phyloP scores from a whole-genome alignment of 805 yeast genomes.

The Yarrowia deformans region DNA sequence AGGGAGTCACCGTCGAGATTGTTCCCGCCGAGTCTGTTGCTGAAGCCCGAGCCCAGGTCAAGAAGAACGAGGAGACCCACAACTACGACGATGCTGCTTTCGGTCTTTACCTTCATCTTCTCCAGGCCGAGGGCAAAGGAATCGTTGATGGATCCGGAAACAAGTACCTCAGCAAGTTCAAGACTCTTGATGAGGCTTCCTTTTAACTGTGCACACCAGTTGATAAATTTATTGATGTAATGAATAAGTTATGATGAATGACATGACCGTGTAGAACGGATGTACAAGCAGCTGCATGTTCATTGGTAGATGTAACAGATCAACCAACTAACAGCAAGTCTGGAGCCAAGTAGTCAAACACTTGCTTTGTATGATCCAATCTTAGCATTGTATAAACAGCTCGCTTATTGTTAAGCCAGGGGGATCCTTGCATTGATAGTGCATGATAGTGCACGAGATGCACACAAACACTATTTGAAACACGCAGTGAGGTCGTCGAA shows the following conservation, averaged over 20 bases:
- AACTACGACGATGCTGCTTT: conserved; percentile 26
- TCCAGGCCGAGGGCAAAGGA: conserved; percentile 25
- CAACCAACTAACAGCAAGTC: no score
- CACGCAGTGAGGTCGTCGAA: no score
- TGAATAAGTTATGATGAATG: background rate
- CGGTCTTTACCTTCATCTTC: conserved; percentile 24
- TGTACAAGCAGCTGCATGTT: no score
- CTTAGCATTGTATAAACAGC: no score
- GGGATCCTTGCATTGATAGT: background rate
- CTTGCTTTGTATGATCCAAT: no score
- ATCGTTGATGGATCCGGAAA: background rate
- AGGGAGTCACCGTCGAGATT: conserved; percentile 43
- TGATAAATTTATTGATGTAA: background rate
- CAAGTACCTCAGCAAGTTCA: conserved; percentile 16
- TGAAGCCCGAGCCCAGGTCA: conserved; percentile 16
- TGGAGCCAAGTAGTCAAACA: no score
- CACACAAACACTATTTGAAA: background rate
- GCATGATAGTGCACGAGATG: background rate
- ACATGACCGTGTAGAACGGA: no score
- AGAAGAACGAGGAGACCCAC: conserved; percentile 39
- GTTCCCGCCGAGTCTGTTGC: conserved; percentile 23
- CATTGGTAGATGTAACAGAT: no score
- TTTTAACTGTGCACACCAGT: background rate
- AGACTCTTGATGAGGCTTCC: conserved; percentile 11
- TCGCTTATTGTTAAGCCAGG: no score